Evolutionary conservation across 345 rosid species (phyloP), one percentile per base, ranked within the genome.

Genomic region (Eucalyptus pumila): DNA sequence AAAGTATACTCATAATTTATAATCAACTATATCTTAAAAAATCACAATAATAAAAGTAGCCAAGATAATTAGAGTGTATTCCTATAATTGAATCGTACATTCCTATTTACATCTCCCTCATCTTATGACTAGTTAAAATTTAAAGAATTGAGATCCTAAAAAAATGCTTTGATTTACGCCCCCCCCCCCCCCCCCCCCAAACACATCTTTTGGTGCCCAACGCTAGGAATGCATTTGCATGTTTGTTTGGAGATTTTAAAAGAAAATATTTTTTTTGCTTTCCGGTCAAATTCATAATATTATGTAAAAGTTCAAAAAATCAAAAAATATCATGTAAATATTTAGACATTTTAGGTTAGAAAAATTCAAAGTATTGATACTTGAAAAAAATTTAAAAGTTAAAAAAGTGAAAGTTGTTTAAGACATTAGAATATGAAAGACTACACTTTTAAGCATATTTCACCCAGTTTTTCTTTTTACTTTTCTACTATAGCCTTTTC

Each of bases 101-200:
- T 26, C 34, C 69, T 30, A 62, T 27, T 12, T 62, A 30, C 69
- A 62, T 62, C 34, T 30, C 17, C 69, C 32, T 62, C 34, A 62
- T 62, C 69, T 30, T 62, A 6, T 62, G 69, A 62, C 69, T 62
- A 27, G n/a, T 62, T 30, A 62, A 62, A 62, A 8, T 30, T 62
- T 62, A 27, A 62, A 62, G 8, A 30, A 62, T 62, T 30, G 34
- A 62, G 69, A 62, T 62, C 69, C 34, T 12, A 30, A 62, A 60
- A 60, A 62, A 62, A 62, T 62, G 15, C 69, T 30, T 62, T 62
- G n/a, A 30, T 27, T 27, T 62, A 62, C 15, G 34, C 34, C 4
- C 4, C 6, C 3, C 2, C 9, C 4, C 23, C 2, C 1, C 6
- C 1, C 1, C 2, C 27, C 69, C 32, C 32, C 0, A 42, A 42